A percentile compares a stretch with the other conserved stretches of the same genome.
Evolutionary conservation across 2,329 filamentous ascomycete species (phyloP).

Genomic region (Tolypocladium guangdongense): DNA sequence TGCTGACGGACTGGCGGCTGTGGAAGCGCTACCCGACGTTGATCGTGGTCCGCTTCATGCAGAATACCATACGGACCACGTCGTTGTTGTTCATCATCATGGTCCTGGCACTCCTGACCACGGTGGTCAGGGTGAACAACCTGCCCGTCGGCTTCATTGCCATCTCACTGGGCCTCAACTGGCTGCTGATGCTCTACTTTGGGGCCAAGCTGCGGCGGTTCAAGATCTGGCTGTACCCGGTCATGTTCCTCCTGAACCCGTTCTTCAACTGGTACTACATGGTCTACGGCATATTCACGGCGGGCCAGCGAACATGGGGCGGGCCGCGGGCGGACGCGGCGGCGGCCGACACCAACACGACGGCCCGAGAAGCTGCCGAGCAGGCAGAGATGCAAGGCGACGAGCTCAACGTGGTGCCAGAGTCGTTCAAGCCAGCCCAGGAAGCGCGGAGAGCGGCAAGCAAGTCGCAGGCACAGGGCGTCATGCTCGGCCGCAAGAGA

Average conservation of each 20-base stretch:
- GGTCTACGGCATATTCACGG: slow-evolving; percentile 93
- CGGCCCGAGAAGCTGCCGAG: slow-evolving; percentile 74
- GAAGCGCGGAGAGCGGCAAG: slow-evolving; percentile 31
- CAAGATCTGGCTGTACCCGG: slow-evolving; percentile 88
- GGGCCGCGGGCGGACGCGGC: slow-evolving; percentile 85
- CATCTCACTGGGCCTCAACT: slow-evolving; percentile 86
- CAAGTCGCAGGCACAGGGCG: slow-evolving; percentile 14
- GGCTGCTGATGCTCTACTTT: slow-evolving; percentile 93
- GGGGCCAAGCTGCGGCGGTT: slow-evolving; percentile 75
- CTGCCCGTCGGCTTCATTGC: slow-evolving; percentile 89
- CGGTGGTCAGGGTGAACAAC: slow-evolving; percentile 64
- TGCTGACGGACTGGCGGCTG: slow-evolving; percentile 87
- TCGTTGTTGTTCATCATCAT: slow-evolving; percentile 91
- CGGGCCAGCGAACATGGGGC: slow-evolving; percentile 90
- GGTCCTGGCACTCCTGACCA: slow-evolving; percentile 75
- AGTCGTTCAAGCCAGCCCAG: slow-evolving; percentile 61
- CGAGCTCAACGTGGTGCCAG: slow-evolving; percentile 79
- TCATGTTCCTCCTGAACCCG: slow-evolving; percentile 93
- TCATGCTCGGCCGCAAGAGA: slow-evolving; percentile 33
- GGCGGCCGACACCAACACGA: slow-evolving; percentile 62
- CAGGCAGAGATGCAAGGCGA: slow-evolving; percentile 69
- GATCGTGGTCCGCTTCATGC: slow-evolving; percentile 79
- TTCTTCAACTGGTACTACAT: slow-evolving; percentile 99
- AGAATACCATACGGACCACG: slow-evolving; percentile 92
- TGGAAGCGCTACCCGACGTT: slow-evolving; percentile 88